These are phyloP conservation scores for Corinectria fuckeliana DNA, from an alignment of 2,329 filamentous ascomycete genomes.

Conservation along the genomic window DNA sequence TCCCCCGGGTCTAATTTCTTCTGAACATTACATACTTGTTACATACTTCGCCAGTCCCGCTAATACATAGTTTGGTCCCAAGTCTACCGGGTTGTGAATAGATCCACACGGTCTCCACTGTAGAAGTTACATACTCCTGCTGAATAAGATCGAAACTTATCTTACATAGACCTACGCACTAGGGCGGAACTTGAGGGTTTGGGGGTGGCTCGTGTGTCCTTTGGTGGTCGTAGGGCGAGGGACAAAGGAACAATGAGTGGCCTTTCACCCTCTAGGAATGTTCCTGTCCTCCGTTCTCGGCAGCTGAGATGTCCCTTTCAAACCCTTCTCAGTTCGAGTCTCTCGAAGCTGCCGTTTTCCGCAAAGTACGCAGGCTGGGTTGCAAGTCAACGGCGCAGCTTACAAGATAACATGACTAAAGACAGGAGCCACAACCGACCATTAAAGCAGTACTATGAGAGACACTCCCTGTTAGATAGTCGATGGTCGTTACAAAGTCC, in stretches of 20 bases:
- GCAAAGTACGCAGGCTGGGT: neutral
- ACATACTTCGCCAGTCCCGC: neutral
- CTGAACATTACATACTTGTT: slow-evolving; percentile 6
- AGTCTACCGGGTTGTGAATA: neutral
- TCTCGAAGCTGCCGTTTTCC: too few relatives aligned
- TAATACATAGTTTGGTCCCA: slow-evolving; percentile 1
- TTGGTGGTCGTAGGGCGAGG: neutral
- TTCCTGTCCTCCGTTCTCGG: neutral
- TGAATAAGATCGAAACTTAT: neutral
- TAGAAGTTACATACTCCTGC: neutral
- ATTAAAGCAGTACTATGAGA: neutral
- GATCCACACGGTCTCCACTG: neutral
- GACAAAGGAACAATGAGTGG: neutral
- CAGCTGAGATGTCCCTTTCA: too few relatives aligned
- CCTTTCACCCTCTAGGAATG: neutral
- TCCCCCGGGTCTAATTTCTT: slow-evolving; percentile 2
- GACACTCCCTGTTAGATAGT: neutral
- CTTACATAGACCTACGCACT: neutral
- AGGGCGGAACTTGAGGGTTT: neutral
- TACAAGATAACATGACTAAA: neutral
- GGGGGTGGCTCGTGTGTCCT: neutral
- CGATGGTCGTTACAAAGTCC: neutral
- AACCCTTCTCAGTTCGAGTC: neutral
- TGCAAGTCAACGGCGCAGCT: neutral
- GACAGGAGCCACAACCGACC: neutral